A percentile compares a stretch with the other conserved stretches of the same genome.
phyloP scores from a whole-genome alignment of 2,329 filamentous ascomycete species.

The Apiospora marii region DNA sequence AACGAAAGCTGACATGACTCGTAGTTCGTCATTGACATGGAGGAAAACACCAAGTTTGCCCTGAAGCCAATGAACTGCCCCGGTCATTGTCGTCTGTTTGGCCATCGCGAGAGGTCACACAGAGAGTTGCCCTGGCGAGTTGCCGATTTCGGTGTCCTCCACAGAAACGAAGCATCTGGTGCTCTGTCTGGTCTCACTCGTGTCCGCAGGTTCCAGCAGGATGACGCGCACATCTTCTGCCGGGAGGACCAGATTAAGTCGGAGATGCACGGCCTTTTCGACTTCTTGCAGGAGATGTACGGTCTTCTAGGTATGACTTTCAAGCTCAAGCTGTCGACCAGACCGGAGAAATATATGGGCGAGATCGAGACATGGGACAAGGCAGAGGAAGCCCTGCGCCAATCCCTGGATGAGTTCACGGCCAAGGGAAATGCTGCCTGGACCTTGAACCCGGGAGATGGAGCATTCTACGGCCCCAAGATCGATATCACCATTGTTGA shows the following conservation, averaged over 20 bases:
- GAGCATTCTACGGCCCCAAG: conserved; percentile 98
- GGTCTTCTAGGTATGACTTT: conserved; percentile 88
- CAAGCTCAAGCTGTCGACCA: conserved; percentile 93
- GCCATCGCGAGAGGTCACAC: conserved; percentile 75
- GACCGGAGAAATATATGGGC: conserved; percentile 87
- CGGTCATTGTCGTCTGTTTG: conserved; percentile 86
- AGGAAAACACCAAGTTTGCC: conserved; percentile 77
- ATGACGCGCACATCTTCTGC: conserved; percentile 92
- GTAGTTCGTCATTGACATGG: conserved; percentile 62
- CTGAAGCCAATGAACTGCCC: conserved; percentile 96
- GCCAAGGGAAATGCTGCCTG: conserved; percentile 69
- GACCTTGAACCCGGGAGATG: conserved; percentile 93
- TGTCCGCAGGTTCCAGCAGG: conserved; percentile 87
- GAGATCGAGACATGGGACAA: conserved; percentile 87
- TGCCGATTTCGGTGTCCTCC: conserved; percentile 87
- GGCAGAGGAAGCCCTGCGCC: conserved; percentile 82
- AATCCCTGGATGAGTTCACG: conserved; percentile 81
- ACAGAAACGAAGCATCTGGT: conserved; percentile 85
- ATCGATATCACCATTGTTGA: conserved; percentile 96
- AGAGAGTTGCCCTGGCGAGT: conserved; percentile 83
- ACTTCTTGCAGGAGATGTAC: conserved; percentile 74
- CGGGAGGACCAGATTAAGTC: conserved; percentile 64
- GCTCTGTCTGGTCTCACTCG: conserved; percentile 83
- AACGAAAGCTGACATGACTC: not conserved
- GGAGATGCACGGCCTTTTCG: conserved; percentile 73